These are phyloP conservation scores for Metschnikowia borealis DNA, from an alignment of 805 yeast genomes.

Conservation along the genomic window DNA sequence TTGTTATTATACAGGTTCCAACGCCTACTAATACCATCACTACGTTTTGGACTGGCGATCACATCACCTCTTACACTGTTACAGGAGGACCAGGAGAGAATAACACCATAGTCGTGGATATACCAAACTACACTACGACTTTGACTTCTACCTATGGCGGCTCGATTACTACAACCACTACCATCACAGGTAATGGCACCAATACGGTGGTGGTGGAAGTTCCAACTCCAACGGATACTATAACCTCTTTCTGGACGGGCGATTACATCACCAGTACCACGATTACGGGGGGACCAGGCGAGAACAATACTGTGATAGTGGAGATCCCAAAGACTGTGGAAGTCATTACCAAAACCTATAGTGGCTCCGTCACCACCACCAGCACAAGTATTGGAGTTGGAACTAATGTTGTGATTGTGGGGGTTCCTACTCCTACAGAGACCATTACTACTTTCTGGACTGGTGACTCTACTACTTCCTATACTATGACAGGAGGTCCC, in stretches of 20 bases:
- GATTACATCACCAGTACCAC: constrained; percentile 5
- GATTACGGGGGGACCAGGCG: constrained; percentile 1
- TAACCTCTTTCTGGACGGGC: constrained; percentile 9
- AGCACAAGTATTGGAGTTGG: background rate
- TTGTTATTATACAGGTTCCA: constrained; percentile 14
- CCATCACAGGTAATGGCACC: background rate
- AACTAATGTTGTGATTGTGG: constrained; percentile 11
- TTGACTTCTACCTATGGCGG: constrained; percentile 12
- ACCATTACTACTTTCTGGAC: constrained; percentile 11
- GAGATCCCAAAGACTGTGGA: constrained; percentile 4
- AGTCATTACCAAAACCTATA: constrained; percentile 12
- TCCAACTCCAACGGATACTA: constrained; percentile 12
- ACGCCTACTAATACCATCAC: constrained; percentile 12
- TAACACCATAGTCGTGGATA: constrained; percentile 7
- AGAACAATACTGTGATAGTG: constrained; percentile 14
- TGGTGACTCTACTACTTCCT: constrained; percentile 1
- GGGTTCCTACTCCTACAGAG: constrained; percentile 12
- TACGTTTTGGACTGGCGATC: constrained; percentile 5
- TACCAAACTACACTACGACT: constrained; percentile 1
- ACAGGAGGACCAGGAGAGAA: background rate
- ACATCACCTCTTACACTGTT: constrained; percentile 5
- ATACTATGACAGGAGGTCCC: constrained; percentile 4
- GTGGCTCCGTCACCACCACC: constrained; percentile 1
- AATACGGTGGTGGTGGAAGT: constrained; percentile 12
- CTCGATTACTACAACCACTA: background rate